Evolutionary conservation across 2,329 filamentous ascomycete species (phyloP), one percentile per base, ranked within the genome.

Genomic region (Teratosphaeria epicoccoides): DNA sequence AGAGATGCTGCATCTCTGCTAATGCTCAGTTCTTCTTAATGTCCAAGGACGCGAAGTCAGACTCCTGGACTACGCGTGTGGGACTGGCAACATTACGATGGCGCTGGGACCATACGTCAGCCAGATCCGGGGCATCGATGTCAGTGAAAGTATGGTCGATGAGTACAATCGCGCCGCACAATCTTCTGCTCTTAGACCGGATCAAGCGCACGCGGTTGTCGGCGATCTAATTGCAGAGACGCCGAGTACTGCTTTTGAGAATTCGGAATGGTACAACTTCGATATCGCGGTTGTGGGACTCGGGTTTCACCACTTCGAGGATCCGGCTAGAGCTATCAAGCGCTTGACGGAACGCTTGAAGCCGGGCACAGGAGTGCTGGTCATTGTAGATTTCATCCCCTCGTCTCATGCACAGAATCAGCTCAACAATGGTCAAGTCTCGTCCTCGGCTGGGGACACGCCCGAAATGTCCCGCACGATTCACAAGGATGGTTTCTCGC

Each of bases 241-340:
- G 5, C 59, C 66, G 0, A 22, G 59, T 0, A 29, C 59, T 6
- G 24, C 44, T 2, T 49, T 73, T 5, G 52, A 58, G 0, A 59
- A 52, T 0, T 50, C 61, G 0, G 62, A 71, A 29, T 72, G 62
- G 57, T 58, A 64, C 17, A 55, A 66, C 33, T 75, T 74, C 55
- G 73, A 75, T 49, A 53, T 74, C 9, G 72, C 66, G 1, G 66
- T 68, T 10, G 66, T 73, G 10, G 68, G 70, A 0, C 66, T 72
- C 4, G 72, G 67, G 0, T 74, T 75, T 59, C 73, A 76, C 56
- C 73, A 75, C 47, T 73, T 75, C 33, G 60, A 63, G 33, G 40
- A 65, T 26, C 62, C 65, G 2, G 49, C 47, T 2, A 25, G 57
- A n/a, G 61, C 61, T 2, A 43, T 68, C 6, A 53, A 61, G 44